These are phyloP conservation scores for Psilocybe mexicana DNA, from an alignment of 1,284 basidiomycete genomes.

Conservation along the genomic window DNA sequence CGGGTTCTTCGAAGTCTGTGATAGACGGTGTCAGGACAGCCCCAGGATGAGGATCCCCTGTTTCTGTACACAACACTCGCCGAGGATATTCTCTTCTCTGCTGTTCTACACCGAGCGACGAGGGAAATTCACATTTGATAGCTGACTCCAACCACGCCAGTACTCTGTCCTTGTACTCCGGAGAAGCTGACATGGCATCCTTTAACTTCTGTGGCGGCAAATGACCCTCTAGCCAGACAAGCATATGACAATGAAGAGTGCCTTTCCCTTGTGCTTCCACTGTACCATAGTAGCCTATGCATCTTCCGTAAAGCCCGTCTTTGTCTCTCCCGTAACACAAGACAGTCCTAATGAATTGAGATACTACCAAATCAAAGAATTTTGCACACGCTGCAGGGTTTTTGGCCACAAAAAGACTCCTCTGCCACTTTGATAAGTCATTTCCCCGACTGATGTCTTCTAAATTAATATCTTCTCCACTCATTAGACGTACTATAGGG, in stretches of 20 bases:
- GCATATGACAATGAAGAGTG: conserved; percentile 22
- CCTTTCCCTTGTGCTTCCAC: conserved; percentile 22
- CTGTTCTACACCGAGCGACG: too few relatives aligned
- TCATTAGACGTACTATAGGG: conserved; percentile 17
- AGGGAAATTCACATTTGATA: conserved; percentile 9
- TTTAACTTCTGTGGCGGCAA: conserved; percentile 9
- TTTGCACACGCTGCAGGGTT: conserved; percentile 20
- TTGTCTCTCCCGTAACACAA: conserved; percentile 7
- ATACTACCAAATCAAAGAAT: conserved; percentile 24
- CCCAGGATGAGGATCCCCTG: conserved; percentile 11
- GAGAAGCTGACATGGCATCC: conserved; percentile 9
- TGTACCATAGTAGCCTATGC: conserved; percentile 29
- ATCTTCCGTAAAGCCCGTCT: conserved; percentile 24
- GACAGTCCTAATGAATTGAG: conserved; percentile 17
- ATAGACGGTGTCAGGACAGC: neutral
- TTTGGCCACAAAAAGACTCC: conserved; percentile 12
- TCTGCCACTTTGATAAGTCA: conserved; percentile 9
- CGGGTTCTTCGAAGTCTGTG: neutral
- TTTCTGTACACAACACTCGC: neutral
- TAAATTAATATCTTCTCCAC: conserved; percentile 12
- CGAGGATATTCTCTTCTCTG: neutral
- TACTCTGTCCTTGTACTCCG: neutral
- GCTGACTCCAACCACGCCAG: conserved; percentile 13
- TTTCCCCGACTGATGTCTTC: conserved; percentile 4
- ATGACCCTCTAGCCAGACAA: conserved; percentile 27